Evolutionary conservation across 148 eudicot species (phyloP), one percentile per base, ranked within the genome.

Genomic region (Fallopia convolvulus): DNA sequence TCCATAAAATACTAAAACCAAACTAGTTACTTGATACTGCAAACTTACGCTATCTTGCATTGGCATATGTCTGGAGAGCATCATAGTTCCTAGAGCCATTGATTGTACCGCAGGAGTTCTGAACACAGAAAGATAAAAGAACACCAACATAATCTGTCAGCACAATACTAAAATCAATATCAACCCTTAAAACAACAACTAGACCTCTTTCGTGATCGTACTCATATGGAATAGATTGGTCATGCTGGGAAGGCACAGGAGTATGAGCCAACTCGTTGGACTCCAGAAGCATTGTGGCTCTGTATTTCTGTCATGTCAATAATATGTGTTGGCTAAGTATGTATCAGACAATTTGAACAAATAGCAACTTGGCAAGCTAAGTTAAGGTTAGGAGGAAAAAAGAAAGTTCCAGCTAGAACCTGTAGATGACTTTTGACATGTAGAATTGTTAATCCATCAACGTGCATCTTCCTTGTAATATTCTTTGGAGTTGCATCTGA

Each of bases 341-440:
- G 39, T 63, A 26, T 63, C 39, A 26, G 40, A 65, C 40, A 65
- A 65, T 65, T 65, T 30, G 70, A 65, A 65, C 70, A 65, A 65
- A 65, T 32, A 26, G 30, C 30, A 26, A 26, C 30, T 26, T 26
- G 40, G 18, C 17, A 30, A 65, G 17, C 40, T 13, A 26, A 65
- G 6, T 65, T 30, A 32, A 7, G 11, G 70, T 61, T 8, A 61
- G 70, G 70, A 65, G 41, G 41, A 13, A 30, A 65, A 32, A 30
- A 36, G n/a, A 65, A 6, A 65, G 17, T 18, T 17, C 12, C 36
- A 30, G 41, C 41, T 30, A 65, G 70, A 65, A 65, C 70, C 70
- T 65, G 70, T 65, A 65, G 41, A 30, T 65, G 70, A 65, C 70
- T 65, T 65, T 65, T 65, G 70, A 65, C 70, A 30, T 65, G 70